Evolutionary conservation across 2,329 filamentous ascomycete species (phyloP), one percentile per base, ranked within the genome.

Genomic region (Helicocarpus griseus): DNA sequence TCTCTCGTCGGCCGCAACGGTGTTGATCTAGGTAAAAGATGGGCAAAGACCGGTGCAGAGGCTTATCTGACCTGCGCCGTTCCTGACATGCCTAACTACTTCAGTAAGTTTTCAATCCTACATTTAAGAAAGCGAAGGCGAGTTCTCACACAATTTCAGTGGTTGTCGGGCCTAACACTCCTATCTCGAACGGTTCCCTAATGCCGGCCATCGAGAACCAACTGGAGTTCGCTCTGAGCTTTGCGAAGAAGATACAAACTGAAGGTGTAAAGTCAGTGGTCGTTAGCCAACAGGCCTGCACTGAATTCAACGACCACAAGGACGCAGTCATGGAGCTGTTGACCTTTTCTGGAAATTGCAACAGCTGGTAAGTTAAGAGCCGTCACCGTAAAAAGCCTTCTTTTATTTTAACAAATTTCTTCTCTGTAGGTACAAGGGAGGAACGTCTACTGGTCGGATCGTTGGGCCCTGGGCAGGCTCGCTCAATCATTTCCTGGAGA

Each of bases 401-500:
- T n/a, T n/a, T n/a, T n/a, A 35, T 35, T 35, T 14, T 35, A 35
- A 35, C 31, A 35, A 11, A 11, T 11, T 14, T 9, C n/a, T 35
- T 35, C 5, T 13, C 31, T 11, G n/a, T 6, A 35, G 31, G 31
- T 35, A 35, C 31, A 35, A 35, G n/a, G 31, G 31, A 3, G 31
- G 31, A 9, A 41, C 38, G 21, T 41, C 38, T 19, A 41, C 9
- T 33, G 57, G 57, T 24, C 36, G 50, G 28, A 48, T 57, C 19
- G 50, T 51, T 11, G 55, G 49, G 13, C 40, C 55, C 14, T 60
- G 58, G 55, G 55, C 58, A 8, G 58, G 58, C 47, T 51, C 35
- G 1, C 48, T 56, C 9, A 51, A 60, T 4, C 61, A 64, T 43
- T 56, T 50, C 13, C 29, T 56, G 9, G 53, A 58, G 43, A 50